Percentiles rank a stretch among this genome's conserved stretches.
Evolutionary conservation across 129 eudicot genomes (phyloP).

Genomic region (Ambrosia trifida): DNA sequence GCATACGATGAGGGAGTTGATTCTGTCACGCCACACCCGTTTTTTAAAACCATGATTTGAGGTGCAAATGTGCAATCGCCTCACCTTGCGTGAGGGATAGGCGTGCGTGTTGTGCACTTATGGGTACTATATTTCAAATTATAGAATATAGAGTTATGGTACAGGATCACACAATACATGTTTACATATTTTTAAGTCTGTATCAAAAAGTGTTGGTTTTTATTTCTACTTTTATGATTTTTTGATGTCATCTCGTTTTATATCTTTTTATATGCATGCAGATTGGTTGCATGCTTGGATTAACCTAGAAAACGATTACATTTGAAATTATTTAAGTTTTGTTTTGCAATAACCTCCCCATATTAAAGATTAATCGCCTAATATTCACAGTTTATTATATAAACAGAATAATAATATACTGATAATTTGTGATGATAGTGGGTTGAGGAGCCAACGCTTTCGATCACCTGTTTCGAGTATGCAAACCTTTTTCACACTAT

Average conservation of each 20-base stretch:
- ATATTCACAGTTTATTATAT: neutral
- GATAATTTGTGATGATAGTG: conserved; percentile 57
- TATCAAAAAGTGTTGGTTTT: neutral
- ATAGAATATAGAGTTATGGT: neutral
- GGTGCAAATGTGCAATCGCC: neutral
- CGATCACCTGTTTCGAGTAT: conserved; percentile 89
- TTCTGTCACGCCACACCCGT: no score
- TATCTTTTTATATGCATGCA: conserved; percentile 12
- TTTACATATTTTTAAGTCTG: neutral
- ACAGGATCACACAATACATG: neutral
- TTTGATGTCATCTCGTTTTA: neutral
- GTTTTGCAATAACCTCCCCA: neutral
- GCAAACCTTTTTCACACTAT: conserved; percentile 92
- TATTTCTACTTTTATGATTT: neutral
- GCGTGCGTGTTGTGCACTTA: neutral
- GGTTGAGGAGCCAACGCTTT: conserved; percentile 93
- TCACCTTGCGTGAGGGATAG: neutral
- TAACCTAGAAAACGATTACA: neutral
- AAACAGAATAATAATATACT: conserved; percentile 26
- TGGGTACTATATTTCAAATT: neutral
- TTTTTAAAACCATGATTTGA: no score
- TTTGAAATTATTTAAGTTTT: neutral
- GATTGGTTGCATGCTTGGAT: conserved; percentile 4
- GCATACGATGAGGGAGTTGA: no score
- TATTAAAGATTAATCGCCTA: conserved; percentile 10